Percentiles rank a stretch among this genome's conserved stretches.
These are phyloP conservation scores for Neonothopanus nambi DNA, from an alignment of 1,284 basidiomycete species.

Conservation along the genomic window DNA sequence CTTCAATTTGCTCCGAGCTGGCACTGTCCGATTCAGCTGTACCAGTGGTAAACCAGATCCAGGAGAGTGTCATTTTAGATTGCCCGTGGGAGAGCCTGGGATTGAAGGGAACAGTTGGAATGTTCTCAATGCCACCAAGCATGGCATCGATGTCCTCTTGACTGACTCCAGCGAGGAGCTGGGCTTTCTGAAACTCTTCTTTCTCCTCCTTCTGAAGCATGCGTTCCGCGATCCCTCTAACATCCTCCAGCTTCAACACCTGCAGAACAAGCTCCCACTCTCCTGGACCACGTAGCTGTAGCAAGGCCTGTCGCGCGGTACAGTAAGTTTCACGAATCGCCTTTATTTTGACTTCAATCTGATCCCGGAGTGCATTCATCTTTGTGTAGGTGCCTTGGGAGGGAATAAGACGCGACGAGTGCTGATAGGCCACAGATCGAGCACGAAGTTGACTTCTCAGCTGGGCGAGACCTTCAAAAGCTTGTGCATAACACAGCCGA, in stretches of 20 bases:
- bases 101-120: not conserved
- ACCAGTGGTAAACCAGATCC: conserved; percentile 13
- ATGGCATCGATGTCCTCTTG: not conserved
- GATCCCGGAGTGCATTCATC: not conserved
- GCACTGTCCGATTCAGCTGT: not conserved
- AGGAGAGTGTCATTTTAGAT: conserved; percentile 5
- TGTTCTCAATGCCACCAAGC: not conserved
- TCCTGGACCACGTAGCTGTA: conserved; percentile 10
- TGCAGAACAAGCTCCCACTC: conserved; percentile 8
- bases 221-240: conserved; percentile 15
- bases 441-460: conserved; percentile 2
- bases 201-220: conserved; percentile 12
- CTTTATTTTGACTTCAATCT: conserved; percentile 6
- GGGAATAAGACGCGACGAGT: conserved; percentile 3
- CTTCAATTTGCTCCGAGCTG: not conserved
- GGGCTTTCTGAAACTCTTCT: not conserved
- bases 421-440: not conserved
- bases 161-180: not conserved
- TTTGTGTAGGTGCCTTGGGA: conserved; percentile 5
- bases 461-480: not conserved
- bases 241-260: conserved; percentile 9
- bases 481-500: not conserved
- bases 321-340: conserved; percentile 1
- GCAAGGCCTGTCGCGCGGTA: not conserved
- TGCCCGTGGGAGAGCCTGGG: conserved; percentile 4